Evolutionary conservation across 352 stramenopile species (phyloP).

Genomic region (Pythium oligandrum): DNA sequence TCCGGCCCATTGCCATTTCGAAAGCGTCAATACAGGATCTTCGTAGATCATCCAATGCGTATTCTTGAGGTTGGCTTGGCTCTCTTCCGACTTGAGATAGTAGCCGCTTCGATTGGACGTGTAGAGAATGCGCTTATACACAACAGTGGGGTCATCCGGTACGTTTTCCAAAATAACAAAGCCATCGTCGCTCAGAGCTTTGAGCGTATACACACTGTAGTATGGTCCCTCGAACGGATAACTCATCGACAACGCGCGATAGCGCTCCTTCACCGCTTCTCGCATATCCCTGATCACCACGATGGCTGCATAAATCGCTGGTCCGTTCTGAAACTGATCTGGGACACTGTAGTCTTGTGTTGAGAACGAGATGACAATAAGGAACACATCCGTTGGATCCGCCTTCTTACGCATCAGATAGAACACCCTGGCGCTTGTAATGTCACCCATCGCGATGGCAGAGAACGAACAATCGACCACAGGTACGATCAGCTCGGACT

Average conservation of each 20-base stretch:
- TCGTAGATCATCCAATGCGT: constrained; percentile 22
- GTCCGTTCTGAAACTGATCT: constrained; percentile 20
- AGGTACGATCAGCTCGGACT: constrained; percentile 27
- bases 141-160: neutral
- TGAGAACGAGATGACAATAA: constrained; percentile 26
- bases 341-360: constrained; percentile 37
- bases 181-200: neutral
- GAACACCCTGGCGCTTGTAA: constrained; percentile 23
- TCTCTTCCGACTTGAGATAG: constrained; percentile 27
- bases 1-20: constrained; percentile 21
- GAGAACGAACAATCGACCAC: constrained; percentile 37
- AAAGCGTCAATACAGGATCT: constrained; percentile 18
- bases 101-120: constrained; percentile 28
- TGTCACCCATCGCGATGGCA: constrained; percentile 22
- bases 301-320: constrained; percentile 22
- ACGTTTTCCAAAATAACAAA: constrained; percentile 6
- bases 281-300: constrained; percentile 31
- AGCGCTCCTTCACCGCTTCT: constrained; percentile 13
- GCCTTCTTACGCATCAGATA: constrained; percentile 31
- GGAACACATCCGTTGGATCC: constrained; percentile 15
- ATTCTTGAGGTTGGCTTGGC: constrained; percentile 42
- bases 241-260: constrained; percentile 23
- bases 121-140: constrained; percentile 19
- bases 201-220: constrained; percentile 5
- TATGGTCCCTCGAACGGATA: constrained; percentile 20